Evolutionary conservation across 2,329 filamentous ascomycete genomes (phyloP).

Genomic region (Calonectria hongkongensis): DNA sequence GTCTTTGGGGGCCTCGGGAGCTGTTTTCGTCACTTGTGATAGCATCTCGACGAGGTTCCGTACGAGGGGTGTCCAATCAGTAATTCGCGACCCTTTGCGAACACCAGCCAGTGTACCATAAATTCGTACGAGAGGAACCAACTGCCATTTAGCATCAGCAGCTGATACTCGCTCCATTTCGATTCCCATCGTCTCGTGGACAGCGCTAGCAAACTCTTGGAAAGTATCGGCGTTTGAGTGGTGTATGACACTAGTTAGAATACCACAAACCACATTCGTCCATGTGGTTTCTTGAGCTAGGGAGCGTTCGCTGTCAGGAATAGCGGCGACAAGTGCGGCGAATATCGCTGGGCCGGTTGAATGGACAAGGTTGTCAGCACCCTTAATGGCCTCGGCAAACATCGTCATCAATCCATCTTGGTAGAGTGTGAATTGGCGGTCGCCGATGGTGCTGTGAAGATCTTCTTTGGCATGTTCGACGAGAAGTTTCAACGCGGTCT

Average conservation of each 20-base stretch:
- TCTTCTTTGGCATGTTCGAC: constrained; percentile 83
- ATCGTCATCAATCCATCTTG: constrained; percentile 93
- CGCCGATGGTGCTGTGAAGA: constrained; percentile 72
- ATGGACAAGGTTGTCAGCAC: constrained; percentile 75
- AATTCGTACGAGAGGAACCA: constrained; percentile 73
- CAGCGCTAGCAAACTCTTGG: constrained; percentile 76
- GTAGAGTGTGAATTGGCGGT: constrained; percentile 80
- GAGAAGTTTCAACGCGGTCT: constrained; percentile 82
- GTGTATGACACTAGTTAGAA: constrained; percentile 88
- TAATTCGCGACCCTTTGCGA: constrained; percentile 85
- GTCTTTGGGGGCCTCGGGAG: constrained; percentile 59
- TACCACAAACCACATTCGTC: constrained; percentile 82
- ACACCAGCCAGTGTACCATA: constrained; percentile 84
- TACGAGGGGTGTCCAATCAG: constrained; percentile 81
- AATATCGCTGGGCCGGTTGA: constrained; percentile 75
- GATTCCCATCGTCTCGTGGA: constrained; percentile 71
- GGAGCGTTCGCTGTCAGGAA: constrained; percentile 70
- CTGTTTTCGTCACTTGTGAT: constrained; percentile 65
- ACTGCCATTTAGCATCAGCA: constrained; percentile 56
- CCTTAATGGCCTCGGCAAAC: constrained; percentile 87
- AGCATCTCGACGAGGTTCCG: constrained; percentile 73
- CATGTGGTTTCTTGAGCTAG: constrained; percentile 70
- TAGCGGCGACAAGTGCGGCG: constrained; percentile 69
- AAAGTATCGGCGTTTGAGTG: constrained; percentile 86
- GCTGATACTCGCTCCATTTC: constrained; percentile 58